Percentiles rank a stretch among this genome's conserved stretches.
Evolutionary conservation across 768 basidiomycete genomes (phyloP).

Genomic region (Mycena olivaceomarginata): DNA sequence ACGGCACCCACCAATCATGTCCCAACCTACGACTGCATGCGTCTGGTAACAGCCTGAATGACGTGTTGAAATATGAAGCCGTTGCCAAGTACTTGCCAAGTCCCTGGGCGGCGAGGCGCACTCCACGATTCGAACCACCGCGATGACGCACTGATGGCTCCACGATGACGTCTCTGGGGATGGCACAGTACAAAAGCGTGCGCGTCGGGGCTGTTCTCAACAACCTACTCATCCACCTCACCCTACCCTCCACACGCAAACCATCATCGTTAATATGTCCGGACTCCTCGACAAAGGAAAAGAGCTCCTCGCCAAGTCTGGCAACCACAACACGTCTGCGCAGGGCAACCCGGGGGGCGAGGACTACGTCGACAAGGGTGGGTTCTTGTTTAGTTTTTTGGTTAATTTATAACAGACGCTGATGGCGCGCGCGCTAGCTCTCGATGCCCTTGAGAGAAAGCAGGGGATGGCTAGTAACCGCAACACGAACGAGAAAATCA

Average conservation of each 20-base stretch:
- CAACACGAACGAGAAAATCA: conserved; percentile 27
- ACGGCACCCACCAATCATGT: too few species aligned
- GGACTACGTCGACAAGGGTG: conserved; percentile 31
- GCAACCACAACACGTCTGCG: neutral
- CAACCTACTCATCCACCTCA: conserved; percentile 10
- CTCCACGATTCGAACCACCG: neutral
- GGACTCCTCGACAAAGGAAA: conserved; percentile 20
- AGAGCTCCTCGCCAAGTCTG: conserved; percentile 13
- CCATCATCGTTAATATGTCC: conserved; percentile 11
- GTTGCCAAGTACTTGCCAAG: too few species aligned
- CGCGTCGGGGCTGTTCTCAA: neutral
- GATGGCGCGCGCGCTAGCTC: neutral
- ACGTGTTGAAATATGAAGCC: too few species aligned
- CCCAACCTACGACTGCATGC: too few species aligned
- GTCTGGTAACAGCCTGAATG: too few species aligned
- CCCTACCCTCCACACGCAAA: conserved; percentile 1
- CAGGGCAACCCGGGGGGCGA: conserved; percentile 15
- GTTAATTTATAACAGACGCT: neutral
- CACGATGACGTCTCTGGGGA: conserved; percentile 4
- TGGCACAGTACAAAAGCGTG: conserved; percentile 18
- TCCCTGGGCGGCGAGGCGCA: too few species aligned
- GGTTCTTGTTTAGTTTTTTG: neutral
- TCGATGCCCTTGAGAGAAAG: conserved; percentile 19
- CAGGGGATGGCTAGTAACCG: conserved; percentile 15
- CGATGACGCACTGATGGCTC: conserved; percentile 9